Evolutionary conservation across 2,329 filamentous ascomycete species (phyloP), one percentile per base, ranked within the genome.

Genomic region (Rhynchosporium graminicola): DNA sequence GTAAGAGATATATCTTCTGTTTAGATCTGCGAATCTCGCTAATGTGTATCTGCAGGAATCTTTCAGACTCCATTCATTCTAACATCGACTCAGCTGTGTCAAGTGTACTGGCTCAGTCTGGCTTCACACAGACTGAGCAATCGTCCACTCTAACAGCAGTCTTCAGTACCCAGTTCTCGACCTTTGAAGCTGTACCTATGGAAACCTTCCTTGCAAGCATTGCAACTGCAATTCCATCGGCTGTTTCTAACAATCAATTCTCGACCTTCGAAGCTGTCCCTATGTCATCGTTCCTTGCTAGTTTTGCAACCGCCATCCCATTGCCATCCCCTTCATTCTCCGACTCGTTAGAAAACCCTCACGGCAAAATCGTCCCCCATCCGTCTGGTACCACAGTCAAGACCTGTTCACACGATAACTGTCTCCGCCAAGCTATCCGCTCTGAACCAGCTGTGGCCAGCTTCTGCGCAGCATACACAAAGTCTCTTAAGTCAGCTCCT

Each of bases 401-500:
- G 3, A 48, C 9, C 9, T 58, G 56, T 9, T 15, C 2, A 9
- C 56, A 58, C 15, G 56, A 48, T 15, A 58, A 47, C 29, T 57
- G 54, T 13, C 33, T 57, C 29, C 54, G 54, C 6, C 38, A n/a
- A n/a, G 54, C 57, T 9, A 7, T 45, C 38, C 47, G 46, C 10
- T 59, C 57, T 1, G 36, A 38, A 9, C 38, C 47, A 9, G 46
- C 38, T 20, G 57, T 42, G 4, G 20, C 47, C 20, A 26, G 7
- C 31, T 51, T 52, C 46, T 59, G 57, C 12, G 20, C 13, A 6
- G 31, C 33, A n/a, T 51, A 43, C 36, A 59, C 36, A 4, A n/a
- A 42, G 28, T 13, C 26, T 45, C 20, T 46, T 2, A 33, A 6
- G 1, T 26, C 36, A 6, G 33, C 36, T 12, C 29, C 46, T 1